A percentile compares a stretch with the other conserved stretches of the same genome.
phyloP scores from a whole-genome alignment of 306 rosid genomes.

The Quercus variabilis region DNA sequence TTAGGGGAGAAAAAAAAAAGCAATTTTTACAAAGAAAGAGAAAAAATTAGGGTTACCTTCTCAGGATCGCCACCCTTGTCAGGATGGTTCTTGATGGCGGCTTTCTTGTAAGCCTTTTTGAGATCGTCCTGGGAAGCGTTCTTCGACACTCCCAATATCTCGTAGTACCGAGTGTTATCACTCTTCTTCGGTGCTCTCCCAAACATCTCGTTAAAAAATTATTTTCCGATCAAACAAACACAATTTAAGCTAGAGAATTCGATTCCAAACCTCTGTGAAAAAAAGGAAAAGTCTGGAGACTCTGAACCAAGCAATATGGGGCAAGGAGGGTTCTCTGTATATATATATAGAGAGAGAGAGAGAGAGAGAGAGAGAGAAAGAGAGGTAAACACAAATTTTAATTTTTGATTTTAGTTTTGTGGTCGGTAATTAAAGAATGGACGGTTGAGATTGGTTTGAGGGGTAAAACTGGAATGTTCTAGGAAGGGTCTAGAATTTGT shows the following conservation, averaged over 20 bases:
- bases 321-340: too few relatives aligned
- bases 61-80: slow-evolving; percentile 96
- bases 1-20: too few relatives aligned
- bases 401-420: too few relatives aligned
- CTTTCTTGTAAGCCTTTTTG: slow-evolving; percentile 87
- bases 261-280: neutral
- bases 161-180: slow-evolving; percentile 67
- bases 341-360: neutral
- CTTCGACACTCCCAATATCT: slow-evolving; percentile 68
- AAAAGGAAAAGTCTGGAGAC: slow-evolving; percentile 7
- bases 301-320: too few relatives aligned
- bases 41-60: slow-evolving; percentile 32
- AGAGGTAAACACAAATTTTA: too few relatives aligned
- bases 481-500: slow-evolving; percentile 42
- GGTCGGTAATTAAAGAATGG: neutral
- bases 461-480: too few relatives aligned
- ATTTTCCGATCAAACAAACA: slow-evolving; percentile 6
- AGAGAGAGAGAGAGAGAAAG: neutral
- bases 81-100: slow-evolving; percentile 87
- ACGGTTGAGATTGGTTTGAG: slow-evolving; percentile 25
- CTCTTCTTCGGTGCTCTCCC: slow-evolving; percentile 78
- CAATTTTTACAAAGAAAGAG: neutral
- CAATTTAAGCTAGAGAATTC: neutral
- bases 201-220: slow-evolving; percentile 42
- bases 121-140: slow-evolving; percentile 73